Conservation (phyloP, 306 rosid genomes). For the Erythrophleum fordii region DNA sequence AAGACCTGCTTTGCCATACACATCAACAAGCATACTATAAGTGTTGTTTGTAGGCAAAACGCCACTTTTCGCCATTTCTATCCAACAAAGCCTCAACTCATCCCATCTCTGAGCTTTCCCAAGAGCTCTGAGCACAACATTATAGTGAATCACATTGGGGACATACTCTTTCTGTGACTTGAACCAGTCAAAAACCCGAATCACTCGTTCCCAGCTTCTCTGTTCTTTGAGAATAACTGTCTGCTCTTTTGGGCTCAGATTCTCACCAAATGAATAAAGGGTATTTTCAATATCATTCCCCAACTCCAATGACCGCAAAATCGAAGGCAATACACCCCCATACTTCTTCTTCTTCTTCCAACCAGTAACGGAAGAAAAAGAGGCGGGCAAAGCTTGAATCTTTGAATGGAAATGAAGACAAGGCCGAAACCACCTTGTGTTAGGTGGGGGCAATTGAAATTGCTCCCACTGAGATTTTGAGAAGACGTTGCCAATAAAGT, state of each 20-base stretch:
- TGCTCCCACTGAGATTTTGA: conserved; percentile 26
- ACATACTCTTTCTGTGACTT: conserved; percentile 61
- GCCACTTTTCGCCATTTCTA: conserved; percentile 73
- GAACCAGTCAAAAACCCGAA: conserved; percentile 74
- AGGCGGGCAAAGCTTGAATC: conserved; percentile 40
- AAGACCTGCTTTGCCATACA: conserved; percentile 83
- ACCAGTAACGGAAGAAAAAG: conserved; percentile 38
- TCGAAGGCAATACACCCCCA: conserved; percentile 58
- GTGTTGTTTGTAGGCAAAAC: conserved; percentile 74
- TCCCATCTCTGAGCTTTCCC: conserved; percentile 91
- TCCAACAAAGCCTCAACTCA: conserved; percentile 75
- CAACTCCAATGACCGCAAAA: conserved; percentile 54
- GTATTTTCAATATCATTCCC: conserved; percentile 48
- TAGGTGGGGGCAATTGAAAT: conserved; percentile 2
- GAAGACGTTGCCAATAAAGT: not conserved
- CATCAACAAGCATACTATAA: conserved; percentile 83
- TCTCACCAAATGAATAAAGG: conserved; percentile 52
- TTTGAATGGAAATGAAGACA: conserved; percentile 50
- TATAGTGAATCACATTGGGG: conserved; percentile 86
- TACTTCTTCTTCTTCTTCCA: conserved; percentile 54
- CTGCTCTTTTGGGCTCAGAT: conserved; percentile 63
- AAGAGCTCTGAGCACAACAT: conserved; percentile 74
- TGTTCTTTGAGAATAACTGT: conserved; percentile 75
- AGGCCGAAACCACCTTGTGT: conserved; percentile 18
- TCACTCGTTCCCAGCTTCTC: conserved; percentile 63